Evolutionary conservation across 352 stramenopile genomes (phyloP).

Genomic region (Pythium monospermum): DNA sequence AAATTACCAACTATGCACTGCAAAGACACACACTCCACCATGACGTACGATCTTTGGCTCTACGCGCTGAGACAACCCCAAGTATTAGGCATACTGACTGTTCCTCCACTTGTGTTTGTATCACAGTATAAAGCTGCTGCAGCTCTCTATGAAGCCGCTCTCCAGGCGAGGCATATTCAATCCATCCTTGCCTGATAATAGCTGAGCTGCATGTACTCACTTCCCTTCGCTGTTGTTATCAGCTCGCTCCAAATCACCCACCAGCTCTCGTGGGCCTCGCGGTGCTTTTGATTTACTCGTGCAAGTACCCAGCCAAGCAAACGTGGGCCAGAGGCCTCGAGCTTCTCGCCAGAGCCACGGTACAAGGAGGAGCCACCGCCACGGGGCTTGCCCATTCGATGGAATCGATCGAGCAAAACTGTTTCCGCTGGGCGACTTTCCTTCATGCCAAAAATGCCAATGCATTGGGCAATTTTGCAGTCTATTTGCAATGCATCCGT

Average conservation of each 20-base stretch:
- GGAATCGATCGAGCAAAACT: slow-evolving; percentile 40
- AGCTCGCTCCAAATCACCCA: slow-evolving; percentile 33
- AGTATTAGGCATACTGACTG: not conserved
- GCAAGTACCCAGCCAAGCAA: slow-evolving; percentile 50
- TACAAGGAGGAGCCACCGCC: too few relatives aligned
- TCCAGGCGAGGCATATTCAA: too few relatives aligned
- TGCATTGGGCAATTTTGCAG: slow-evolving; percentile 56
- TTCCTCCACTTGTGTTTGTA: not conserved
- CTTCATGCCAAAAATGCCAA: slow-evolving; percentile 44
- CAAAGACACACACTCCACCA: slow-evolving; percentile 48
- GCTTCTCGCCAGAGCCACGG: slow-evolving; percentile 28
- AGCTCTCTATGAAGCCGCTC: slow-evolving; percentile 42
- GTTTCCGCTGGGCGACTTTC: slow-evolving; percentile 62
- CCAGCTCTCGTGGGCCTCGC: slow-evolving; percentile 42
- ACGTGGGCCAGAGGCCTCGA: slow-evolving; percentile 39
- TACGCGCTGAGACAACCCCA: too few relatives aligned
- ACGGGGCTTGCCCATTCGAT: slow-evolving; percentile 16
- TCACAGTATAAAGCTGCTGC: slow-evolving; percentile 48
- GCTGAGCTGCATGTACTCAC: too few relatives aligned
- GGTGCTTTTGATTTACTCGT: slow-evolving; percentile 48
- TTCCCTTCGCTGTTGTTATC: too few relatives aligned
- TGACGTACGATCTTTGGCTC: slow-evolving; percentile 26
- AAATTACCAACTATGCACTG: slow-evolving; percentile 35
- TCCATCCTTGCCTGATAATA: too few relatives aligned
- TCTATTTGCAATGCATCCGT: slow-evolving; percentile 52